Conservation (phyloP, 1,284 basidiomycete species). For the Polyporus tsugae region DNA sequence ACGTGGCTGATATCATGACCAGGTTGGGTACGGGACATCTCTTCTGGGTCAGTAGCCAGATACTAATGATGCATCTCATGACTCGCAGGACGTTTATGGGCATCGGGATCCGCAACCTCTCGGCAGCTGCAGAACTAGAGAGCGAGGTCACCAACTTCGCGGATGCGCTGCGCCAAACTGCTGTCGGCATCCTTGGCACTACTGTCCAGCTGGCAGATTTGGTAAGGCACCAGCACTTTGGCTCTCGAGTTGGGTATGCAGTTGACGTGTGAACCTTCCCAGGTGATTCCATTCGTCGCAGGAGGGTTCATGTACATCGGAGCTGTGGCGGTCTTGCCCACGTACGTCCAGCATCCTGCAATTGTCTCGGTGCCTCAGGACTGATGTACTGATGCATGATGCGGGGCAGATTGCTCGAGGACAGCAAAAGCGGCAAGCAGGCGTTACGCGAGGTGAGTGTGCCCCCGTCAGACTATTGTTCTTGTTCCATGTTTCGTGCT, state of each 20-base stretch:
- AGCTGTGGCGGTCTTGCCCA: conserved; percentile 88
- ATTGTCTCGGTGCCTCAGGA: not conserved
- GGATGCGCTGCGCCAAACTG: conserved; percentile 74
- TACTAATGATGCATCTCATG: conserved; percentile 21
- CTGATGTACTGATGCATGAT: conserved; percentile 15
- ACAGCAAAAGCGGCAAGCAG: conserved; percentile 86
- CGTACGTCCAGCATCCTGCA: conserved; percentile 58
- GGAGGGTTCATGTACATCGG: conserved; percentile 95
- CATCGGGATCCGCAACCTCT: conserved; percentile 83
- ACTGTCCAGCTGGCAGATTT: conserved; percentile 80
- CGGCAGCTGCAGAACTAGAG: conserved; percentile 54
- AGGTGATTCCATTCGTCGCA: conserved; percentile 92
- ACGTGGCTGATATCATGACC: conserved; percentile 22
- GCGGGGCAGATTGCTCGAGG: conserved; percentile 72
- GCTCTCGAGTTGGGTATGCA: too few relatives aligned
- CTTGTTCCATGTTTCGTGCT: conserved; percentile 16
- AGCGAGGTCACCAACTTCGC: conserved; percentile 64
- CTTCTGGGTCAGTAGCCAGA: not conserved
- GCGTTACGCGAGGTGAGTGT: conserved; percentile 81
- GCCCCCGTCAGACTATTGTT: conserved; percentile 5
- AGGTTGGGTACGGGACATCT: conserved; percentile 37
- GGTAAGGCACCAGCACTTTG: conserved; percentile 51
- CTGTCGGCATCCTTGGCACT: conserved; percentile 82
- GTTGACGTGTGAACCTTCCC: conserved; percentile 11
- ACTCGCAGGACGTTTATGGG: conserved; percentile 84